Evolutionary conservation across 495 filamentous ascomycete genomes (phyloP).

Genomic region (Aspergillus avenaceus): DNA sequence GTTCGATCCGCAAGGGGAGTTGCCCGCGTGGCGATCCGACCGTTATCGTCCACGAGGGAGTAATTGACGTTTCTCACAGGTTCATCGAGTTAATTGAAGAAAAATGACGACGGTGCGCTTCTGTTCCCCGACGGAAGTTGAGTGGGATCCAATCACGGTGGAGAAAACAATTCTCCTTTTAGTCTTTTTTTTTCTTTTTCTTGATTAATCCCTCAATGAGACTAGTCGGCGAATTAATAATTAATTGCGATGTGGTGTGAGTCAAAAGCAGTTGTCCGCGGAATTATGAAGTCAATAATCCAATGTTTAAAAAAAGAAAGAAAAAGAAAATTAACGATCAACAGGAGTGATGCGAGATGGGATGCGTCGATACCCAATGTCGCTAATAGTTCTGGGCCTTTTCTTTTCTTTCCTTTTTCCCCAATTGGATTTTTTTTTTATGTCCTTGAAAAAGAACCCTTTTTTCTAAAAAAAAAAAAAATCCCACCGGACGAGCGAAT

Average conservation of each 20-base stretch:
- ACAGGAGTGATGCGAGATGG: no score
- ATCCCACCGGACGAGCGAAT: no score
- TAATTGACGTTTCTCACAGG: slow-evolving; percentile 18
- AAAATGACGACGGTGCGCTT: background rate
- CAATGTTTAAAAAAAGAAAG: background rate
- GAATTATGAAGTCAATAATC: background rate
- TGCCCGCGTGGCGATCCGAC: slow-evolving; percentile 16
- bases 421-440: no score
- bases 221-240: background rate
- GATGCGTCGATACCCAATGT: background rate
- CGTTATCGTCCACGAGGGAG: slow-evolving; percentile 22
- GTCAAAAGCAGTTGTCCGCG: background rate
- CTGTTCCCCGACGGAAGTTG: background rate
- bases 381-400: background rate
- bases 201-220: background rate
- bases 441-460: no score
- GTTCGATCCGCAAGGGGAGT: slow-evolving; percentile 7
- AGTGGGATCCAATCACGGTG: background rate
- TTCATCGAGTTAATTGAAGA: slow-evolving; percentile 10
- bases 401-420: background rate
- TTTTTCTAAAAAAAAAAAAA: no score
- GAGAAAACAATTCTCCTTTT: background rate
- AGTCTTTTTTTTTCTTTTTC: background rate
- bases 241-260: background rate
- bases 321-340: background rate